Percentiles rank a stretch among this genome's conserved stretches.
Conservation (phyloP, 768 basidiomycete genomes). For the Rubroboletus satanas region DNA sequence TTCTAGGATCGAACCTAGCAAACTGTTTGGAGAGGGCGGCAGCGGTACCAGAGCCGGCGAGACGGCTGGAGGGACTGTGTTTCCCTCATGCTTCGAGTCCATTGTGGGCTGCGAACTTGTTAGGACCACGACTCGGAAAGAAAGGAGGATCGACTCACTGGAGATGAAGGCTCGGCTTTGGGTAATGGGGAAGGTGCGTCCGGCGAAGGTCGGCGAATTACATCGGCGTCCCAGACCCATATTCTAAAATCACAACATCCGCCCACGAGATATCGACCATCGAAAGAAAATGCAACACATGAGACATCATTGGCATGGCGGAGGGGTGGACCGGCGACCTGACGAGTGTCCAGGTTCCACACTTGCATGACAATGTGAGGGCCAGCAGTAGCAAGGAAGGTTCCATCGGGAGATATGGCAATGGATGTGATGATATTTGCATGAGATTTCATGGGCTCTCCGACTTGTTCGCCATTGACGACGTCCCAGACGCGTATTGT, state of each 20-base stretch:
- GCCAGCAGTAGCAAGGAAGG: constrained; percentile 32
- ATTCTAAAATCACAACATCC: constrained; percentile 29
- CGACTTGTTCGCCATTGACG: constrained; percentile 27
- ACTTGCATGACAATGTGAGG: constrained; percentile 29
- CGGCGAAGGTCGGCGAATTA: constrained; percentile 16
- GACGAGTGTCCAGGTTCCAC: constrained; percentile 27
- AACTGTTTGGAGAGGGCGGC: constrained; percentile 19
- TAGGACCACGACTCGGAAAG: background rate
- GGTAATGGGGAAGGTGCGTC: constrained; percentile 8
- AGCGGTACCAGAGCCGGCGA: constrained; percentile 22
- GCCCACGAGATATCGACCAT: constrained; percentile 27
- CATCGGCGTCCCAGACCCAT: constrained; percentile 27
- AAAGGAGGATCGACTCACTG: constrained; percentile 6
- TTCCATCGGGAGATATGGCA: constrained; percentile 30
- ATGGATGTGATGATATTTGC: constrained; percentile 30
- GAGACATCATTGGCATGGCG: constrained; percentile 29
- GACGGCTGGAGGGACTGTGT: background rate
- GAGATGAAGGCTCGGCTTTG: constrained; percentile 5
- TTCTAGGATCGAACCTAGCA: constrained; percentile 17
- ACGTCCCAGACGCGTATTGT: constrained; percentile 32
- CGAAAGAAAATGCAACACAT: constrained; percentile 32
- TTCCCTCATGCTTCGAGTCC: constrained; percentile 3
- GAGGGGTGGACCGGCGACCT: constrained; percentile 17
- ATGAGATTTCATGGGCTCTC: constrained; percentile 29
- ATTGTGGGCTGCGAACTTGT: constrained; percentile 10